Evolutionary conservation across 306 rosid genomes (phyloP), one percentile per base, ranked within the genome.

Genomic region (Glycine soja): DNA sequence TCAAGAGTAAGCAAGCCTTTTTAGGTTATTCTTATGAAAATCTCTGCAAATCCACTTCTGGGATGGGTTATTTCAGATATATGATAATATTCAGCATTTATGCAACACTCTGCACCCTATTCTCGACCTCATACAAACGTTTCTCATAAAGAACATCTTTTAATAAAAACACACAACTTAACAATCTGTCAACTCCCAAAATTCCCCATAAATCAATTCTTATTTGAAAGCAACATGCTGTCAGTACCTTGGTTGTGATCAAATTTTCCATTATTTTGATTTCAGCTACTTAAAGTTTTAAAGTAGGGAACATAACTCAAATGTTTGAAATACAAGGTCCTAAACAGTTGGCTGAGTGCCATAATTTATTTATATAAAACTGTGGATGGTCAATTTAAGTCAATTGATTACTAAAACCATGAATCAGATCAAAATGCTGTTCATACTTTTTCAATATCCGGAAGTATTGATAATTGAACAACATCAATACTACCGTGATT

Each of bases 391-490:
- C 32, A 24, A 54, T 10, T 32, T 24, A 24, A 24, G 24, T 19
- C 24, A 24, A 24, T 24, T 24, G 62, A 63, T 63, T 14, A 38
- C 38, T 24, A 42, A 52, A 73, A 63, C 79, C 64, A 62, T 51
- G 16, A 2, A 38, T 42, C 68, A 64, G 61, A 74, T 24, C 62
- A 66, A 66, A 12, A 43, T 24, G 53, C 7, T 10, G 52, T 74
- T 65, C 70, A 57, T 32, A 45, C 62, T 3, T 45, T 71, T 48
- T 13, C 68, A 66, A 46, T 38, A 56, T 52, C 77, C 51, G 24
- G 16, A 78, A 62, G 51, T 66, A 51, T 7, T 15, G 58, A 13
- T 5, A 52, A n/a, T 14, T 52, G 36, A 77, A 63, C 62, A 42
- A 3, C 24, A 70, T 70, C 78, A 59, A 51, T 15, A 50, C 75